Evolutionary conservation across 129 eudicot genomes (phyloP), one percentile per base, ranked within the genome.

Genomic region (Apium graveolens): DNA sequence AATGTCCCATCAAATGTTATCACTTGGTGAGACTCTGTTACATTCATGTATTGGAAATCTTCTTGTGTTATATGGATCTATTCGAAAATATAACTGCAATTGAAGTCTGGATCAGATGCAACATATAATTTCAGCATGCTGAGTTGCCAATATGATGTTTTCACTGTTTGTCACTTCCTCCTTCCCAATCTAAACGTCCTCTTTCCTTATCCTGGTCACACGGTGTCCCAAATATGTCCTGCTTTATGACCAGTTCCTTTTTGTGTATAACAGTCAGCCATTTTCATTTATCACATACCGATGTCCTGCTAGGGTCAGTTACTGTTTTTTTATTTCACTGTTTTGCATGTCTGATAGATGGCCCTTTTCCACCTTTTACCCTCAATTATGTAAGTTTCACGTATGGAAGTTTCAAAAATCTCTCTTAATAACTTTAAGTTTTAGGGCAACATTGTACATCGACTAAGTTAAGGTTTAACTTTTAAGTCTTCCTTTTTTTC

Each of bases 21-120:
- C 76, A 89, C 98, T 46, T 94, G 98, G 98, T 94, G 81, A 87
- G 90, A 60, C 55, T 87, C 65, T 39, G 65, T 55, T 57, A 71
- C 29, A 20, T 24, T 26, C 38, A 65, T 12, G 10, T 65, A 65
- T 29, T 5, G 5, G 10, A 41, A 41, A 42, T 73, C 39, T 73
- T 73, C 21, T 43, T 73, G n/a, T 24, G 12, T 42, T 73, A 73
- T 35, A 38, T 71, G 76, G 29, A 39, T 73, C 35, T n/a, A 37
- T 73, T 41, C 1, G n/a, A 42, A 26, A 35, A 44, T 44, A 2
- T 13, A 26, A 24, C 11, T 26, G n/a, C 26, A 43, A 26, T n/a
- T 42, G 32, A 29, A 74, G 77, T 27, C 24, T 44, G 37, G 5
- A 29, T 11, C 18, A 43, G 17, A 29, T 44, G 41, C 72, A 66